phyloP scores from a whole-genome alignment of 768 basidiomycete species.

The Termitomyces sp. region DNA sequence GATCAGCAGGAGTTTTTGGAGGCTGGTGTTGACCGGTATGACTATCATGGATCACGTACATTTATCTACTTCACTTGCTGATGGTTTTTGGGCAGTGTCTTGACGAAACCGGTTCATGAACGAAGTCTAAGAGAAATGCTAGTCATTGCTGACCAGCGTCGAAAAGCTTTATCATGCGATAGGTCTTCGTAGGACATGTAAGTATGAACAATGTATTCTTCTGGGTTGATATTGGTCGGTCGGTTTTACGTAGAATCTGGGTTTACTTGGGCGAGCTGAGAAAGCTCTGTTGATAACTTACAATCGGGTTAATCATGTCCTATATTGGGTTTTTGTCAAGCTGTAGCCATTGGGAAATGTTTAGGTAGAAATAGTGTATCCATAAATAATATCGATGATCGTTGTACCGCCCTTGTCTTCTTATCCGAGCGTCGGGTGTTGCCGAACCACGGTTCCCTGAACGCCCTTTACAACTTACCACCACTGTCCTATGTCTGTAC shows the following conservation, averaged over 20 bases:
- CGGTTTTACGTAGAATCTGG: not conserved
- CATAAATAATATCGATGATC: not conserved
- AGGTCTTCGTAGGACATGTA: conserved; percentile 9
- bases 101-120: conserved; percentile 81
- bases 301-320: not conserved
- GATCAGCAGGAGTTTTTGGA: conserved; percentile 76
- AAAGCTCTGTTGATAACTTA: not conserved
- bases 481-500: conserved; percentile 7
- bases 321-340: not conserved
- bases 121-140: conserved; percentile 43
- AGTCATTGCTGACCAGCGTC: conserved; percentile 42
- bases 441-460: conserved; percentile 26
- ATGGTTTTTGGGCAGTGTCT: conserved; percentile 40
- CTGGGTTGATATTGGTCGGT: not conserved
- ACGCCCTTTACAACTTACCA: conserved; percentile 4
- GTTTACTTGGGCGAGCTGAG: not conserved
- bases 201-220: not conserved
- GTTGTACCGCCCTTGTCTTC: conserved; percentile 3
- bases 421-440: conserved; percentile 27
- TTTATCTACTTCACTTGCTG: not conserved
- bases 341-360: not conserved
- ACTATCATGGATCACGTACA: conserved; percentile 9
- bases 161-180: conserved; percentile 25
- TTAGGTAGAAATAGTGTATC: not conserved
- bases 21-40: conserved; percentile 74